Evolutionary conservation across 2,329 filamentous ascomycete species (phyloP), one percentile per base, ranked within the genome.

Genomic region (Orbilia brochopaga): DNA sequence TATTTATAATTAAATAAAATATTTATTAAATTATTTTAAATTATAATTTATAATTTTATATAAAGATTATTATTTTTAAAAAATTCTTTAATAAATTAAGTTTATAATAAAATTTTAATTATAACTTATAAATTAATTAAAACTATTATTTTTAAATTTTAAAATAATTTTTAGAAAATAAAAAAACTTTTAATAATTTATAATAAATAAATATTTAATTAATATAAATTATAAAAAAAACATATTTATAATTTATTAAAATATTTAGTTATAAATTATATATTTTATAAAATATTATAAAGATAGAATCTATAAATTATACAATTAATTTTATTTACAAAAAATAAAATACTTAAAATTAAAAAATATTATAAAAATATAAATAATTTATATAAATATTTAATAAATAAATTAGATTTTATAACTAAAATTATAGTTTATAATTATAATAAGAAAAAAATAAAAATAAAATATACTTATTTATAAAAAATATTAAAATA

Each of bases 401-500:
- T 42, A 42, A 15, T 6, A 15, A 15, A 13, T 15, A 42, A 42
- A 3, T 17, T 42, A 15, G 11, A 42, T 42, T 42, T 15, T 42
- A 42, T 42, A 42, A 4, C 15, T 13, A 6, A 42, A 42, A 17
- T 13, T 42, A 42, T 42, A 15, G 5, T 42, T 4, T 42, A 42
- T 42, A 6, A 42, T 42, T 42, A 42, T 42, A 42, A 42, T 42
- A 42, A 42, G 15, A 42, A 17, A 13, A 42, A 13, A 42, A 15
- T 4, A 42, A 42, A 42, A 42, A 42, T 6, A 42, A 42, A 42
- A 42, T 42, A 42, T 42, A 42, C n/a, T 42, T 42, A 17, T 15
- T 42, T 42, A 42, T 15, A 42, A 42, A 42, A 42, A 42, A 42
- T 42, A 42, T 42, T 42, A 42, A 42, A 42, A 42, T 42, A 42